These are phyloP conservation scores for Dendrostoma leiphaemia DNA, from an alignment of 2,329 filamentous ascomycete genomes.

Conservation along the genomic window DNA sequence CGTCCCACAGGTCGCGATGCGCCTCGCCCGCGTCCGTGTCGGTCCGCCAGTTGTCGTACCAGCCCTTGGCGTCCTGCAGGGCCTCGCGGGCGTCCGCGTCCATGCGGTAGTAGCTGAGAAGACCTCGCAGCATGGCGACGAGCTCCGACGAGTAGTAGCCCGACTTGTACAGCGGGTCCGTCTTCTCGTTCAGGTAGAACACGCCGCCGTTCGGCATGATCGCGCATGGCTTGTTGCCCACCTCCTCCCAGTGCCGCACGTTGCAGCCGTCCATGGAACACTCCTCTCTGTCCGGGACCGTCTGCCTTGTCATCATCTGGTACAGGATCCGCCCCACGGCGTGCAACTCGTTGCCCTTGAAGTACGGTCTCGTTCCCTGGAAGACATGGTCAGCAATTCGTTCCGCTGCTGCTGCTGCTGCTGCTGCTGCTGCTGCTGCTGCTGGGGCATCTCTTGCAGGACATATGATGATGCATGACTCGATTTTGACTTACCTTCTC, in stretches of 20 bases:
- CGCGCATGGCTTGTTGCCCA: background rate
- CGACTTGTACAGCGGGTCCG: constrained; percentile 23
- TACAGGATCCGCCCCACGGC: constrained; percentile 37
- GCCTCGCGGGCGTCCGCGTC: background rate
- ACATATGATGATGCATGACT: background rate
- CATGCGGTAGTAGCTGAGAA: constrained; percentile 4
- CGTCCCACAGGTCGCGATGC: constrained; percentile 13
- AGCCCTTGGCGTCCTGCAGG: background rate
- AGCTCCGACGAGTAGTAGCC: constrained; percentile 15
- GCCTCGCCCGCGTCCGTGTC: constrained; percentile 1
- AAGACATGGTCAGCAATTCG: background rate
- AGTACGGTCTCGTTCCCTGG: constrained; percentile 33
- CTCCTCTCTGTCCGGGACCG: constrained; percentile 26
- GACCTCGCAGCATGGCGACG: constrained; percentile 13
- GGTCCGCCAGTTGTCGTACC: constrained; percentile 6
- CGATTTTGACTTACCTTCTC: constrained; percentile 4
- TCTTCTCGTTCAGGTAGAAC: constrained; percentile 19
- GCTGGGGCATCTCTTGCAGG: background rate
- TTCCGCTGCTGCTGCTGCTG: background rate
- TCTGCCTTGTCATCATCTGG: constrained; percentile 39
- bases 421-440: background rate
- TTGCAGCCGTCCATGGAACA: constrained; percentile 25
- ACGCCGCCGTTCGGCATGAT: background rate
- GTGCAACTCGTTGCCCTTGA: constrained; percentile 35
- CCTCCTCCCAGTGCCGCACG: constrained; percentile 24